phyloP scores from a whole-genome alignment of 331 rosid genomes.

The Acacia pycnantha region DNA sequence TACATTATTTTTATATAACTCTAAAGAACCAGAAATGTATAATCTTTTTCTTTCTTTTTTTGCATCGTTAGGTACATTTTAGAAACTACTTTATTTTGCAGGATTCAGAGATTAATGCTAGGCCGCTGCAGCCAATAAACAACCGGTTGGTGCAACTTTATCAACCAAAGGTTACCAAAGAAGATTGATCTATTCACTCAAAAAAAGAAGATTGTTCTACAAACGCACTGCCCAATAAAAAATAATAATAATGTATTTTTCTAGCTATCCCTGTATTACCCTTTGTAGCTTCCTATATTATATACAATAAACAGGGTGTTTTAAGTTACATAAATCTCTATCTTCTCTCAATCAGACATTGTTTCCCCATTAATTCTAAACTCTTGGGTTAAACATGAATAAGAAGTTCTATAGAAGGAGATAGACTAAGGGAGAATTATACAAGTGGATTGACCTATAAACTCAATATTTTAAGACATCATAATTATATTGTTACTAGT shows the following conservation, averaged over 20 bases:
- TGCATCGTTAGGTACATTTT: neutral
- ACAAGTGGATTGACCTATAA: too few species aligned
- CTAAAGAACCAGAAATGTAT: too few species aligned
- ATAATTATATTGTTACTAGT: too few species aligned
- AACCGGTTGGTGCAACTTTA: conserved; percentile 41
- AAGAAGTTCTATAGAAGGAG: neutral
- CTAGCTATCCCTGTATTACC: neutral
- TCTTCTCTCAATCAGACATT: neutral
- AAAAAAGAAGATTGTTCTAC: conserved; percentile 3
- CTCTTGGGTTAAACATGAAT: neutral
- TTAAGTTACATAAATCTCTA: neutral
- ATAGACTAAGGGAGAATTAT: neutral
- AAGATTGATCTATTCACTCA: neutral
- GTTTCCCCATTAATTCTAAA: neutral
- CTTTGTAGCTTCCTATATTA: neutral
- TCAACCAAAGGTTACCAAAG: conserved; percentile 14
- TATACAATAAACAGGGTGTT: neutral
- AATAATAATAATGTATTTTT: neutral
- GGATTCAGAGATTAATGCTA: conserved; percentile 56
- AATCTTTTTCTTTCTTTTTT: too few species aligned
- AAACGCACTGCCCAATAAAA: neutral
- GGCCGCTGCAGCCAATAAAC: conserved; percentile 56
- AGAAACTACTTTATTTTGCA: conserved; percentile 36
- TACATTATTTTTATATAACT: neutral
- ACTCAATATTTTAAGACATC: too few species aligned